Conservation (phyloP, 2,329 filamentous ascomycete species). For the Aspergillus sp. region DNA sequence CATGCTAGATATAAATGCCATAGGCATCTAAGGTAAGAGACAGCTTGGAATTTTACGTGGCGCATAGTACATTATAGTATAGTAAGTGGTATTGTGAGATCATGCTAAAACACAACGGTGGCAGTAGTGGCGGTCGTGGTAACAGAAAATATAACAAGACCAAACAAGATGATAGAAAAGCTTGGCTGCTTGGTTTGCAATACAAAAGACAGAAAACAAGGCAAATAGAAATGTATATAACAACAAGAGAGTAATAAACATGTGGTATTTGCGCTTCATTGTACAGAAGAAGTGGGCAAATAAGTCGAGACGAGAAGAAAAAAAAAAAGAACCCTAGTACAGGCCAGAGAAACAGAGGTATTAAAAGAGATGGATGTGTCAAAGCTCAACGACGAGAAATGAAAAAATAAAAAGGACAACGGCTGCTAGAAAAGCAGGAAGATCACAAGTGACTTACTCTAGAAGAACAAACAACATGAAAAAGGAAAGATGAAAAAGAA, state of each 20-base stretch:
- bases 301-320: conserved; percentile 5
- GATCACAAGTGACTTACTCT: neutral
- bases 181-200: too few species aligned
- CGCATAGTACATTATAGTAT: too few species aligned
- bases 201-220: conserved; percentile 5
- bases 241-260: conserved; percentile 18
- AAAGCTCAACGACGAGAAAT: neutral
- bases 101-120: neutral
- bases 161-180: neutral
- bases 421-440: neutral
- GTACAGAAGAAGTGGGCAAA: conserved; percentile 24
- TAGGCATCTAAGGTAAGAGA: too few species aligned
- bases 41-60: neutral
- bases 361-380: conserved; percentile 8
- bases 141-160: neutral
- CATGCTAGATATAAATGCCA: too few species aligned
- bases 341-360: conserved; percentile 13
- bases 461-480: neutral
- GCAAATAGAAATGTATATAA: conserved; percentile 8
- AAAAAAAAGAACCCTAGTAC: conserved; percentile 2
- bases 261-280: conserved; percentile 37
- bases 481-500: neutral
- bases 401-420: neutral
- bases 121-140: neutral
- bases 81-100: neutral